Conservation (phyloP, 208 protist species). For the Acanthamoeba culbertsoni region DNA sequence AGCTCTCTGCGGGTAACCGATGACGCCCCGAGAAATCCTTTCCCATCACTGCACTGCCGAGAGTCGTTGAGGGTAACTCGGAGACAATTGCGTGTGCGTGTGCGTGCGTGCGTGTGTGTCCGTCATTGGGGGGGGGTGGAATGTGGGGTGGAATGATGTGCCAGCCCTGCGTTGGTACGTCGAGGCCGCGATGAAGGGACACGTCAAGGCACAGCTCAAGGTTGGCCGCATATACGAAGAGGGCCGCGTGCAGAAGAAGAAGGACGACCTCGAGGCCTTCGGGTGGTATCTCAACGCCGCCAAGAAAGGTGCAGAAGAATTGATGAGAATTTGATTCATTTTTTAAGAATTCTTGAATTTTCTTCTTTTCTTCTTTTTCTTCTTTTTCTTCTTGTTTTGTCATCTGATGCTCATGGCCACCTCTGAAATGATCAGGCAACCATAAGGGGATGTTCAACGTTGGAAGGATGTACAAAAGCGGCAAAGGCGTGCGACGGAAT, state of each 20-base stretch:
- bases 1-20: not conserved
- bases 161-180: slow-evolving; percentile 46
- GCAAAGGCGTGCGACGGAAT: not conserved
- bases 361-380: too few species aligned
- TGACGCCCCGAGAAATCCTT: too few species aligned
- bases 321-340: too few species aligned
- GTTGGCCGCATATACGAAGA: slow-evolving; percentile 9
- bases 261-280: slow-evolving; percentile 34
- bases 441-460: slow-evolving; percentile 23
- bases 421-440: not conserved
- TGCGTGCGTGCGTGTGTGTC: not conserved
- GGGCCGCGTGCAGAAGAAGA: not conserved
- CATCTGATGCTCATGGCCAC: too few species aligned
- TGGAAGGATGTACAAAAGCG: slow-evolving; percentile 21
- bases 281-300: slow-evolving; percentile 41
- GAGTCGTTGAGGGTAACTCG: too few species aligned
- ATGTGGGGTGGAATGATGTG: not conserved
- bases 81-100: not conserved
- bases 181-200: slow-evolving; percentile 32
- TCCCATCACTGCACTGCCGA: not conserved
- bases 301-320: slow-evolving; percentile 56
- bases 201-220: slow-evolving; percentile 27
- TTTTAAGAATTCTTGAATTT: too few species aligned
- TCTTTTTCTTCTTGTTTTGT: too few species aligned
- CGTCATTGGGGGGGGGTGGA: too few species aligned